Base-by-base conservation (phyloP, 257 asterid genomes). In the Galeopsis tetrahit region DNA sequence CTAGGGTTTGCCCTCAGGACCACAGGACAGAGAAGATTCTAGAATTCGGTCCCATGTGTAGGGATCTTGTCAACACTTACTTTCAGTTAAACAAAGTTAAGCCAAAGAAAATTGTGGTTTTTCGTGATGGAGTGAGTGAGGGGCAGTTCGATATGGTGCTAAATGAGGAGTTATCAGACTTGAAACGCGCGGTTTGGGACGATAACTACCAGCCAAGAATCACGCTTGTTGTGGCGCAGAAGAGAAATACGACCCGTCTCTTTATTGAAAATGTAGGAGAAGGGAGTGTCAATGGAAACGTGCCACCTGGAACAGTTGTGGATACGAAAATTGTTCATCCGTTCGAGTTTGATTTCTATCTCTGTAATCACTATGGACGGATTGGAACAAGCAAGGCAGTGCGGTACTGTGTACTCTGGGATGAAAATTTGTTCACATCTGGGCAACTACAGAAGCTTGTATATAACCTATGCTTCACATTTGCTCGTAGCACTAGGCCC, bases 61-160 rank as follows among this genome's bases (percentile, higher is more conserved):
- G 58, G 5, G 92, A 86, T n/a, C 83, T 86, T 2, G 66, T 88
- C 53, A 15, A 70, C n/a, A 74, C 87, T 61, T 90, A 82, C 65
- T 77, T 48, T n/a, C 42, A 10, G 70, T 71, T 75, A 68, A 90
- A 86, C 76, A 56, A 72, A 1, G 58, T 57, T 7, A 83, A 44
- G 49, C 96, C 96, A 6, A 79, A 71, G 71, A 86, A 73, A 73
- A 82, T 86, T 17, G 81, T 90, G 46, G 77, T 85, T 10, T 90
- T 90, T 28, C 90, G 90, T 3, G 97, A 91, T 73, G 96, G 96
- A 17, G 96, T 91, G 7, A 88, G 93, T 5, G 93, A 87, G 63
- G 89, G 92, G 1, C 96, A 88, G 31, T 91, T 91, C 36, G 92
- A 80, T n/a, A 88, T 88, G 93, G 96, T 87, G 3, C 89, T 87